Base-by-base conservation (phyloP, 371 early-diverging fungal genomes). In the Rhizopus delemar region DNA sequence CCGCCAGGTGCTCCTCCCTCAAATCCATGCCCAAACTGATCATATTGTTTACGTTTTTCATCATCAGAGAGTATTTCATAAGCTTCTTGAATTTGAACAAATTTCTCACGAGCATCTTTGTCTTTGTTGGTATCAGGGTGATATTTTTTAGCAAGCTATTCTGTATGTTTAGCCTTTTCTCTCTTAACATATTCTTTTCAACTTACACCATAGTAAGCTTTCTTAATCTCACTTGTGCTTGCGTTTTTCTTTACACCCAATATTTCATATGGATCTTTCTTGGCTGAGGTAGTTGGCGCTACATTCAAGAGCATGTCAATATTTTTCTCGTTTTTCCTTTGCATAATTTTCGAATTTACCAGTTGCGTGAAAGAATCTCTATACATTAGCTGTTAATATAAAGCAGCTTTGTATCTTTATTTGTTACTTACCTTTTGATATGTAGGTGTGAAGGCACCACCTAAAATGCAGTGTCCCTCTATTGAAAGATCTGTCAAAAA, bases 101-200 rank as follows among this genome's bases (percentile, higher is more conserved):
- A 97, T 74, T 92, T 92, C 63, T 95, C 96, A 53, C 94, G 90
- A 16, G 96, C 94, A 1, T 78, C 80, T 36, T 86, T 77, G 35
- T 90, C 92, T 69, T 90, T 95, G 85, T 94, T 95, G 13, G 95
- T 94, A 72, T 96, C 98, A 1, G 98, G 98, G 67, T 97, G 98
- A 72, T 90, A 95, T 74, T 95, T 87, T 68, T 95, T 94, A 13
- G 96, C 98, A 46, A 94, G 77, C 86, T 92, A 69, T 33, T 3
- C 2, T 33, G 6, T 5, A n/a, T 22, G 46, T 55, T 53, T 52
- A 53, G 31, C 50, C 8, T 57, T 22, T 7, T 33, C 39, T 48
- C 46, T 50, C 29, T 32, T 32, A 29, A 32, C 43, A 11, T 12
- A 2, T 22, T 22, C 41, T 38, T 43, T 13, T 28, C n/a, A 41